phyloP scores from a whole-genome alignment of 441 rosid species.

The Breynia disticha region DNA sequence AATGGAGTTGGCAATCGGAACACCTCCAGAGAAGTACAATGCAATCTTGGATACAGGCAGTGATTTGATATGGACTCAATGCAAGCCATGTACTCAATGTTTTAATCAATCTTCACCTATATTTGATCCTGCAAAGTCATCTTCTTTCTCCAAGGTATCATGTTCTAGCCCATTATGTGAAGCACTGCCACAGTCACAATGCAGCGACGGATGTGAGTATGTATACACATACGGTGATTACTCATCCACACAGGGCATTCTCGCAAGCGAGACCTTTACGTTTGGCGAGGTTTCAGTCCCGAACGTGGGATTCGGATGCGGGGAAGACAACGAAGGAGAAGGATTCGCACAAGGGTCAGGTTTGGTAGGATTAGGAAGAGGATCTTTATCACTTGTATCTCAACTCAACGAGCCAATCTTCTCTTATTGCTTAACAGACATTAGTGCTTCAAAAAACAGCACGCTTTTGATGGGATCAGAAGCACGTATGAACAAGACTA shows the following conservation, averaged over 20 bases:
- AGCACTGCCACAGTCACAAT: constrained; percentile 41
- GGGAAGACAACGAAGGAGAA: constrained; percentile 63
- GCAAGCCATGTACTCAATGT: constrained; percentile 77
- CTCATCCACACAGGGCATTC: constrained; percentile 67
- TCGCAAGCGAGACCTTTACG: constrained; percentile 64
- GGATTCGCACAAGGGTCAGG: constrained; percentile 85
- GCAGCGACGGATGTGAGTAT: constrained; percentile 52
- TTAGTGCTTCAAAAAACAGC: constrained; percentile 34
- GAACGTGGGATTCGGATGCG: constrained; percentile 72
- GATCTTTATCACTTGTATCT: constrained; percentile 52
- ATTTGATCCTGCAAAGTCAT: constrained; percentile 64
- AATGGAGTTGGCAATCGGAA: constrained; percentile 69
- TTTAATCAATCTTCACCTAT: constrained; percentile 65
- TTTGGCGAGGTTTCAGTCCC: constrained; percentile 44
- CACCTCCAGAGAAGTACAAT: constrained; percentile 43
- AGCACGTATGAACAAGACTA: constrained; percentile 17
- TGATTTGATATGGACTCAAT: constrained; percentile 93
- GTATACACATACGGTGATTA: constrained; percentile 74
- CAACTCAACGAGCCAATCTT: constrained; percentile 48
- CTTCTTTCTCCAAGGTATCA: constrained; percentile 39
- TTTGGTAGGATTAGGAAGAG: constrained; percentile 82
- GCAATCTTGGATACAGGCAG: constrained; percentile 91
- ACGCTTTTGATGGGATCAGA: constrained; percentile 44
- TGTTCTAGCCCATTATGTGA: constrained; percentile 53
- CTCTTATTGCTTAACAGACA: constrained; percentile 49